Evolutionary conservation across 176 grass and related monocot species (phyloP).

Genomic region (Carex pumila): DNA sequence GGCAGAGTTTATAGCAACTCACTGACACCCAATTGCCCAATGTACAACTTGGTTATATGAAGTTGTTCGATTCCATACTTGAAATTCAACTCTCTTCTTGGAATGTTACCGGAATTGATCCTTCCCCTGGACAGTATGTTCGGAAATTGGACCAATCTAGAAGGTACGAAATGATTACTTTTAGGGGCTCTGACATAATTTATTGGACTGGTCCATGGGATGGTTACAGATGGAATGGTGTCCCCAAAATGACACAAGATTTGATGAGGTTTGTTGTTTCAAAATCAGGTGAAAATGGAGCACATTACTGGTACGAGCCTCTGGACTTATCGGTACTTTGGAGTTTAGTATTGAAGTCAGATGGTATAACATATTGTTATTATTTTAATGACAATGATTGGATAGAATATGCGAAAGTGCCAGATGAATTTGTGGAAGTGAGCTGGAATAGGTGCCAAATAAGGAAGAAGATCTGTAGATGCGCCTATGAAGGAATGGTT

Average conservation of each 20-base stretch:
- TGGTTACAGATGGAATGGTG: not conserved
- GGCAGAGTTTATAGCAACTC: slow-evolving; percentile 10
- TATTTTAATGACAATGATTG: not conserved
- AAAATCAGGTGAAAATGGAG: not conserved
- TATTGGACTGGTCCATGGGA: slow-evolving; percentile 10
- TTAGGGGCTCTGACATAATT: not conserved
- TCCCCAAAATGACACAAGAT: not conserved
- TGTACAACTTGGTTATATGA: not conserved
- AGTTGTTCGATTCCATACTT: not conserved
- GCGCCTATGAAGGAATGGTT: too few species aligned
- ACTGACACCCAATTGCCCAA: not conserved
- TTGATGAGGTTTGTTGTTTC: not conserved
- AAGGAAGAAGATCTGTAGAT: too few species aligned
- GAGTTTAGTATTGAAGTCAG: not conserved
- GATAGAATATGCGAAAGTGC: not conserved
- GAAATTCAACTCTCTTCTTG: slow-evolving; percentile 2
- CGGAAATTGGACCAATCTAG: not conserved
- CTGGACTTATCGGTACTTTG: not conserved
- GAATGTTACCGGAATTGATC: not conserved
- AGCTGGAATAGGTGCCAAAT: too few species aligned
- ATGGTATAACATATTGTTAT: not conserved
- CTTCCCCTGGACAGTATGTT: not conserved
- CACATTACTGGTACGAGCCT: not conserved
- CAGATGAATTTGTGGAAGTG: too few species aligned
- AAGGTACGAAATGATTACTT: not conserved